Evolutionary conservation across 1,284 basidiomycete genomes (phyloP), one percentile per base, ranked within the genome.

Genomic region (Apiotrichum sp.): DNA sequence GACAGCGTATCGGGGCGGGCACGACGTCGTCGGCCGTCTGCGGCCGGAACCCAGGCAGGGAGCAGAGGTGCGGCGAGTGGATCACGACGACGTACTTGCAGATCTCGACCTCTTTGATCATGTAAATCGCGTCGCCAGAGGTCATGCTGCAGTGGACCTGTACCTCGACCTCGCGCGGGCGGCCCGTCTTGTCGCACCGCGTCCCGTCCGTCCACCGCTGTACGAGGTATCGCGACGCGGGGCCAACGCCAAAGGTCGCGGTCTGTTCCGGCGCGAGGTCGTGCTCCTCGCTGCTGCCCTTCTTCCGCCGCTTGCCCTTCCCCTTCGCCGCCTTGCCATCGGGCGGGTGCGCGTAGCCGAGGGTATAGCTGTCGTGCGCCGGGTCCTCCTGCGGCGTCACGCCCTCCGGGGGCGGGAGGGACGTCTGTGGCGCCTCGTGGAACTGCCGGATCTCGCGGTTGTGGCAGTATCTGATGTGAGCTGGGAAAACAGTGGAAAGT

Each of bases 131-230:
- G 65, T 81, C 80, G 41, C 87, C 84, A 76, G 87, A 87, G 53
- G 87, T 87, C 86, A 90, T 89, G 59, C 88, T 89, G 77, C 93
- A 97, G 76, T 97, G 93, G 73, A 93, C 93, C 87, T 97, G 93
- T 38, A 97, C 86, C 80, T 97, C 92, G 51, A 93, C 86, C 76
- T 89, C 87, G 58, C 93, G 85, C 55, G 82, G 82, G 72, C 81
- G 82, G 44, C 86, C 86, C 1, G 89, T 93, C 80, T 89, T 92
- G 78, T 95, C 93, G 76, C 93, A 97, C 48, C 83, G 77, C 8
- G 89, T 93, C 31, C 93, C 93, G 68, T 90, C 88, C 48, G 84
- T 83, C 92, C 91, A 96, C 63, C 68, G 65, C 61, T 93, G 91
- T 10, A 90, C 86, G 52, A 97, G 86, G 77, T 96, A 97, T 49